These are phyloP conservation scores for Veloporphyrellus conicus DNA, from an alignment of 1,284 basidiomycete species.

Conservation along the genomic window DNA sequence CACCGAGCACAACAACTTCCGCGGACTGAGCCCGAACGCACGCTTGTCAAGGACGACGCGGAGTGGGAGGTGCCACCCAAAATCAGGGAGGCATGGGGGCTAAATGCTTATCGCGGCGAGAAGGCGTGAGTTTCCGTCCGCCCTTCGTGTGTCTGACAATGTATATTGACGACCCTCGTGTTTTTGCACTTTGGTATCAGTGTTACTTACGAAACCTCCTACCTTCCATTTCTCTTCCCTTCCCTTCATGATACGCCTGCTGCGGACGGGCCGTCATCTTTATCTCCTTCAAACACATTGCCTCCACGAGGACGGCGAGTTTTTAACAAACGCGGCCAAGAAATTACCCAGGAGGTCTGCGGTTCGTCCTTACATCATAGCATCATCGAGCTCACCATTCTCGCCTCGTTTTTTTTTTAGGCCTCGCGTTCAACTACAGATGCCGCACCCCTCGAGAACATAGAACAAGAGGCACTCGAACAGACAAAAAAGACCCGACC, in stretches of 20 bases:
- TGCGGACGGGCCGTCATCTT: constrained; percentile 33
- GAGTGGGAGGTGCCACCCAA: constrained; percentile 64
- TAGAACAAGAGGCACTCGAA: constrained; percentile 12
- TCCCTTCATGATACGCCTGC: constrained; percentile 31
- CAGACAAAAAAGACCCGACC: constrained; percentile 16
- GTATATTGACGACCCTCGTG: constrained; percentile 14
- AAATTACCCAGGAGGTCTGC: constrained; percentile 31
- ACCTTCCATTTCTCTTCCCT: constrained; percentile 65
- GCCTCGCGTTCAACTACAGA: constrained; percentile 14
- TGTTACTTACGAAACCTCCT: constrained; percentile 59
- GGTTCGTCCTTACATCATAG: constrained; percentile 24
- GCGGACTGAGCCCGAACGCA: constrained; percentile 49
- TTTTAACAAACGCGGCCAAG: constrained; percentile 42
- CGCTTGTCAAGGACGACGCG: constrained; percentile 61
- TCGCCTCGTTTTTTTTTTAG: constrained; percentile 18
- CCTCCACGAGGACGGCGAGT: constrained; percentile 42
- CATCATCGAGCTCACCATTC: constrained; percentile 13
- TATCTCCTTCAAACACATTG: constrained; percentile 34
- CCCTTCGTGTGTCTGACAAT: constrained; percentile 12
- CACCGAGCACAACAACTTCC: constrained; percentile 51
- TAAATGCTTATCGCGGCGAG: constrained; percentile 28
- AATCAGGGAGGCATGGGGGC: constrained; percentile 56
- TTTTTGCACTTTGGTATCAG: constrained; percentile 28
- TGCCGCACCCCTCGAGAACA: constrained; percentile 7
- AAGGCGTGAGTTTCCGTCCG: constrained; percentile 23